Percentiles rank a stretch among this genome's conserved stretches.
These are phyloP conservation scores for Dimargaris cristalligena DNA, from an alignment of 192 early-diverging fungal species.

Conservation along the genomic window DNA sequence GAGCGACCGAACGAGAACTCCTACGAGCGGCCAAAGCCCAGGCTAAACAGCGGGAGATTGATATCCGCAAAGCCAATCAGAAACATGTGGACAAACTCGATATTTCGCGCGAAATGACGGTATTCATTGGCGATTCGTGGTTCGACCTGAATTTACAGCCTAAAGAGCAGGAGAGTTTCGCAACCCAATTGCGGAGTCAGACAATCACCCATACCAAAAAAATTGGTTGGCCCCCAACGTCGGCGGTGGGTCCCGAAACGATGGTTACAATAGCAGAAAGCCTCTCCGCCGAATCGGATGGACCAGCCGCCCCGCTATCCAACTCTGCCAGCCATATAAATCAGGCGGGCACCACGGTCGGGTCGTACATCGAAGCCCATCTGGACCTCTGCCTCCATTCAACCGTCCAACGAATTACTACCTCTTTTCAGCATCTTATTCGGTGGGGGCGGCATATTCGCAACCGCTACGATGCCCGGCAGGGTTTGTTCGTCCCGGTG, in stretches of 20 bases:
- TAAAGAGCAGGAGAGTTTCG: background rate
- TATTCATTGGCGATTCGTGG: background rate
- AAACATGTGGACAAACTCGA: constrained; percentile 9
- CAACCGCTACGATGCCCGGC: constrained; percentile 5
- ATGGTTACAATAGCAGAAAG: background rate
- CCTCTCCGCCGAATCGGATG: background rate
- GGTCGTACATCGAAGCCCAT: background rate
- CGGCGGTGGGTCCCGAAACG: background rate
- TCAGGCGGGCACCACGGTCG: background rate
- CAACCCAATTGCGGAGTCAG: background rate
- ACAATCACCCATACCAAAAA: background rate
- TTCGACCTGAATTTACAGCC: background rate
- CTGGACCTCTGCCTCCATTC: background rate
- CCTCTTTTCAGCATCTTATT: background rate
- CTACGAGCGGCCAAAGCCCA: background rate
- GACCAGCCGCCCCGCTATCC: no score
- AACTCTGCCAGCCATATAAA: no score
- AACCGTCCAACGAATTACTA: background rate
- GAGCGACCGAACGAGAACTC: background rate
- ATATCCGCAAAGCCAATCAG: background rate
- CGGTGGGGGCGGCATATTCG: constrained; percentile 2
- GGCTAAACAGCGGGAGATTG: background rate
- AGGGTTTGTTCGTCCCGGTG: constrained; percentile 6
- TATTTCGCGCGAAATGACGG: constrained; percentile 2
- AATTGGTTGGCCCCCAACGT: background rate